Conservation (phyloP, 2,329 filamentous ascomycete genomes). For the Xylaria sp. region DNA sequence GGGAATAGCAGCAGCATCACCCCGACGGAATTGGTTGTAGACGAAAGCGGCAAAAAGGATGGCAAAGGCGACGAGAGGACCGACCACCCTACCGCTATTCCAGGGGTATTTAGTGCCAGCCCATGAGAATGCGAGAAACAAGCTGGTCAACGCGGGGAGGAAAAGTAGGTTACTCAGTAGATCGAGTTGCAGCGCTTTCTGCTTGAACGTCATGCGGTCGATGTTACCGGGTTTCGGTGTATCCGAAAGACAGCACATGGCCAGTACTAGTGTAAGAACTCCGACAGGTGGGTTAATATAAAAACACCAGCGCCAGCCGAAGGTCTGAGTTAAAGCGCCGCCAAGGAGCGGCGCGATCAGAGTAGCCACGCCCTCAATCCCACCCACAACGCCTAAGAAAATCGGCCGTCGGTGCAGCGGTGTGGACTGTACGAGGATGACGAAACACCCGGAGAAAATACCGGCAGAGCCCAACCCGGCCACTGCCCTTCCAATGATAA, state of each 20-base stretch:
- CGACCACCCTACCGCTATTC: not conserved
- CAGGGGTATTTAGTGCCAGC: not conserved
- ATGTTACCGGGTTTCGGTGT: not conserved
- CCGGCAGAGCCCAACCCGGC: constrained; percentile 46
- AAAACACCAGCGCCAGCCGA: constrained; percentile 48
- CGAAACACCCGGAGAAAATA: constrained; percentile 45
- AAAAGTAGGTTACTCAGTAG: not conserved
- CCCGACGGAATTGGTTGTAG: constrained; percentile 1
- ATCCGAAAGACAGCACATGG: not conserved
- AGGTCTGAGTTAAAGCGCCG: constrained; percentile 44
- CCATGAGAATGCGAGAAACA: constrained; percentile 1
- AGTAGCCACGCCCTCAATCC: constrained; percentile 44
- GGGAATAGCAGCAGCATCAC: not conserved
- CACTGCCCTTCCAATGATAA: constrained; percentile 49
- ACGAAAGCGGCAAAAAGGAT: not conserved
- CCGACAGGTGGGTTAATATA: constrained; percentile 41
- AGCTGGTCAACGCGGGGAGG: not conserved
- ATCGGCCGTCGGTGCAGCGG: constrained; percentile 43
- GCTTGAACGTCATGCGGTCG: not conserved
- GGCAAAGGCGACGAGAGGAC: not conserved
- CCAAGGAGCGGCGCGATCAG: constrained; percentile 46
- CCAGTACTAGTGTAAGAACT: not conserved
- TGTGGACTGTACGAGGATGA: constrained; percentile 42
- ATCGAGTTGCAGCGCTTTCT: not conserved
- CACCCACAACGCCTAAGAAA: constrained; percentile 44